A percentile compares a stretch with the other conserved stretches of the same genome.
phyloP scores from a whole-genome alignment of 192 early-diverging fungal genomes.

The Backusella morwellensis region DNA sequence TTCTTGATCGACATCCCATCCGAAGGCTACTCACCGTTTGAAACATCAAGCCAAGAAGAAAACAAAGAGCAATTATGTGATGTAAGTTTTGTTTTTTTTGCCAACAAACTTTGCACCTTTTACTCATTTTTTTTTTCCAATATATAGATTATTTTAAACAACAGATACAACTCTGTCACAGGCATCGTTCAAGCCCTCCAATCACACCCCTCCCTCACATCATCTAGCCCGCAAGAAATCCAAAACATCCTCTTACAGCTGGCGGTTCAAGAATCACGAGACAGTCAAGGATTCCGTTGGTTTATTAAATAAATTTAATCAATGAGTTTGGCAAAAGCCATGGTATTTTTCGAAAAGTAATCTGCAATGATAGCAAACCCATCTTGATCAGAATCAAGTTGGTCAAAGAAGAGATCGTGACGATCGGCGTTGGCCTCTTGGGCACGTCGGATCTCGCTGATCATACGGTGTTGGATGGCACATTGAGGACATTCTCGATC shows the following conservation, averaged over 20 bases:
- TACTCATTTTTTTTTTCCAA: not conserved
- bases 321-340: slow-evolving; percentile 61
- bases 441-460: slow-evolving; percentile 72
- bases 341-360: slow-evolving; percentile 88
- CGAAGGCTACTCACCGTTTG: not conserved
- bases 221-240: not conserved
- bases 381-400: slow-evolving; percentile 78
- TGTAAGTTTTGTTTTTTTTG: not conserved
- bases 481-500: slow-evolving; percentile 78
- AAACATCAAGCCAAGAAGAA: not conserved
- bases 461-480: slow-evolving; percentile 77
- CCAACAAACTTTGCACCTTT: no score
- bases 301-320: slow-evolving; percentile 32
- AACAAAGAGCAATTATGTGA: not conserved
- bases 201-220: not conserved
- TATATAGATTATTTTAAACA: not conserved
- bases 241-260: not conserved
- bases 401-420: slow-evolving; percentile 80
- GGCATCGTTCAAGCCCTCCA: not conserved
- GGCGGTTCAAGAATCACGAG: not conserved
- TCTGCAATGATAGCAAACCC: slow-evolving; percentile 87
- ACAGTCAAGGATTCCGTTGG: not conserved
- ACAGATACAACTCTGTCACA: not conserved
- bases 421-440: slow-evolving; percentile 76
- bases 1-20: not conserved